Conservation (phyloP, 1,139 yeast genomes). For the Eremothecium sinecaudum region DNA sequence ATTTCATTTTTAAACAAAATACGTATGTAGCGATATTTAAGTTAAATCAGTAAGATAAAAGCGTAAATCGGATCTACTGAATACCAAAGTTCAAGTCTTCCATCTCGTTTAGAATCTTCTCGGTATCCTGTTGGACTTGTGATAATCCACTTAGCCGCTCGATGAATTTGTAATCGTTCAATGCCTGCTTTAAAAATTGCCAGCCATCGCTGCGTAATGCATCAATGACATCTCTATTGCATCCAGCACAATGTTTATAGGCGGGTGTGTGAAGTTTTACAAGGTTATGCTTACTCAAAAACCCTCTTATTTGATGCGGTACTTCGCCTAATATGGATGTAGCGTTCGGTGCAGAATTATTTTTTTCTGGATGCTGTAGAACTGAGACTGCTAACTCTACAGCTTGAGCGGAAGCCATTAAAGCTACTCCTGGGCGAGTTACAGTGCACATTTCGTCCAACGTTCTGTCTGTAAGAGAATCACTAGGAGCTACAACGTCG, state of each 20-base stretch:
- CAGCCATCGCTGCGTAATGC: slow-evolving; percentile 52
- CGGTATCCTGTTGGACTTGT: slow-evolving; percentile 65
- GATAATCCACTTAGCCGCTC: slow-evolving; percentile 73
- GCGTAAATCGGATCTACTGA: too few species aligned
- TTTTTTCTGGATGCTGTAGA: slow-evolving; percentile 53
- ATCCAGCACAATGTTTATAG: slow-evolving; percentile 75
- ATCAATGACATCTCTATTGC: slow-evolving; percentile 51
- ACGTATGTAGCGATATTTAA: too few species aligned
- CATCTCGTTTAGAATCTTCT: slow-evolving; percentile 36
- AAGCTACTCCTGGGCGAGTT: slow-evolving; percentile 91
- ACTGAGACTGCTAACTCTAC: slow-evolving; percentile 74
- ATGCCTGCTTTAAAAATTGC: slow-evolving; percentile 67
- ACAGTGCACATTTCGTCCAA: slow-evolving; percentile 98
- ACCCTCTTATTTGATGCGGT: slow-evolving; percentile 90
- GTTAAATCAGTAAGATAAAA: too few species aligned
- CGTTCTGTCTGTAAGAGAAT: slow-evolving; percentile 73
- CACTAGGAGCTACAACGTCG: slow-evolving; percentile 90
- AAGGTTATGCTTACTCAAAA: slow-evolving; percentile 54
- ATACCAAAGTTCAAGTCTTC: too few species aligned
- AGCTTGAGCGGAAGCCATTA: slow-evolving; percentile 77
- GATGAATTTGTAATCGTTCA: slow-evolving; percentile 54
- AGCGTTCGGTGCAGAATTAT: slow-evolving; percentile 37
- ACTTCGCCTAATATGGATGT: slow-evolving; percentile 51
- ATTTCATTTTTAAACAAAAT: too few species aligned
- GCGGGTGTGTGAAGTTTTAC: slow-evolving; percentile 61